These are phyloP conservation scores for Leishmania major DNA, from an alignment of 208 protist genomes.

Conservation along the genomic window DNA sequence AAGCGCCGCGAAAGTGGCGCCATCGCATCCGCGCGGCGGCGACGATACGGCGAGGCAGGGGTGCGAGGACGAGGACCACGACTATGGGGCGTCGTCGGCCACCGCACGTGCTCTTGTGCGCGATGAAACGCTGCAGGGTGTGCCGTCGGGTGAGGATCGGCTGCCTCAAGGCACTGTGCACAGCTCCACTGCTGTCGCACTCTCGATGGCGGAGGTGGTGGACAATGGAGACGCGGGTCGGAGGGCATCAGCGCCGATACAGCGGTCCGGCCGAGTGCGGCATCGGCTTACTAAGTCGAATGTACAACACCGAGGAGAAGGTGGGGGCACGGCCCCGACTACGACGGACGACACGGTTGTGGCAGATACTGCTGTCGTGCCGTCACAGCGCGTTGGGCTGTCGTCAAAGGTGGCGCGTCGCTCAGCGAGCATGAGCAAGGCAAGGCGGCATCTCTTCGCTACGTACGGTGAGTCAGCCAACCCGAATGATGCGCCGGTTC, in stretches of 20 bases:
- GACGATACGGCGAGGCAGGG: not conserved
- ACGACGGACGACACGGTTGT: not conserved
- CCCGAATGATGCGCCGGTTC: not conserved
- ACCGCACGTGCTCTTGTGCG: not conserved
- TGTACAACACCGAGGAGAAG: not conserved
- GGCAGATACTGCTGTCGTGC: not conserved
- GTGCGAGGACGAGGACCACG: not conserved
- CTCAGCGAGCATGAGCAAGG: not conserved
- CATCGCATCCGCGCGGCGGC: not conserved
- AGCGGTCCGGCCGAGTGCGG: not conserved
- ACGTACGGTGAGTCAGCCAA: not conserved
- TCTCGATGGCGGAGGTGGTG: not conserved
- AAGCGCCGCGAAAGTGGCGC: no score
- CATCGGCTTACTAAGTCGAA: not conserved
- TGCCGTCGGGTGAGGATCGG: slow-evolving; percentile 1
- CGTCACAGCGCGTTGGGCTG: not conserved
- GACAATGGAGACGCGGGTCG: not conserved
- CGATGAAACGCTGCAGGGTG: not conserved
- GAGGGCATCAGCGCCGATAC: not conserved
- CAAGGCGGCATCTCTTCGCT: not conserved
- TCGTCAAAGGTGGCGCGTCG: not conserved
- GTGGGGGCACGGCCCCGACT: not conserved
- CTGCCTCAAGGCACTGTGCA: not conserved
- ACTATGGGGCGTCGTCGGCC: not conserved
- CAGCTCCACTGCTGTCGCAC: not conserved